Evolutionary conservation across 768 basidiomycete genomes (phyloP).

Genomic region (Cantharellus cinnabarinus): DNA sequence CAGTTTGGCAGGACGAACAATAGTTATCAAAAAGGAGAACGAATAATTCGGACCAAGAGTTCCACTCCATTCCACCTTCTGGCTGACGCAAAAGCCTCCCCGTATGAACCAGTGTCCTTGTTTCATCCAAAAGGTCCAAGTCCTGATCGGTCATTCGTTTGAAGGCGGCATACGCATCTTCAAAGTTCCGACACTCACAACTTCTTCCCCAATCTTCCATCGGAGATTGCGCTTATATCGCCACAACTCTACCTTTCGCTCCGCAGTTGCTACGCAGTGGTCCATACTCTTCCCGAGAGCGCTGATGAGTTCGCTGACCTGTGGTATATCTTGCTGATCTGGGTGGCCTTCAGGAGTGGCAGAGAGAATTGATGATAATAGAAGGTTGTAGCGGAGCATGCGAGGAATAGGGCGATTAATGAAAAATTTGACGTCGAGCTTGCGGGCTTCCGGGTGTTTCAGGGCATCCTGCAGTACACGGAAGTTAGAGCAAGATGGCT

Average conservation of each 20-base stretch:
- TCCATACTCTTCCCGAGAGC: conserved; percentile 72
- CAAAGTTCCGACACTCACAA: conserved; percentile 22
- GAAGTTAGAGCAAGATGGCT: conserved; percentile 13
- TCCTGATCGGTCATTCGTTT: conserved; percentile 25
- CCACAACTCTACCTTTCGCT: conserved; percentile 82
- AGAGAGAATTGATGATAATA: conserved; percentile 63
- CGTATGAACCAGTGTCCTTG: conserved; percentile 64
- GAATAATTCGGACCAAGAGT: conserved; percentile 75
- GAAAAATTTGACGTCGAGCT: conserved; percentile 83
- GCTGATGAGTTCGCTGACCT: conserved; percentile 74
- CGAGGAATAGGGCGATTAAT: conserved; percentile 84
- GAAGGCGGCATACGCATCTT: too few relatives aligned
- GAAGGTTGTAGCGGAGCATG: conserved; percentile 67
- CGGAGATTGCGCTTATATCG: conserved; percentile 57
- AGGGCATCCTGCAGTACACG: conserved; percentile 1
- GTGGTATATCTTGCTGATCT: conserved; percentile 65
- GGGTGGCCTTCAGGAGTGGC: conserved; percentile 54
- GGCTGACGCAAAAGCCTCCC: conserved; percentile 73
- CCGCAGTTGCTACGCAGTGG: conserved; percentile 65
- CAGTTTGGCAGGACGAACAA: conserved; percentile 26
- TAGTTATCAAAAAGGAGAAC: conserved; percentile 93
- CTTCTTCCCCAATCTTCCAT: conserved; percentile 58
- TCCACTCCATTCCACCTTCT: conserved; percentile 74
- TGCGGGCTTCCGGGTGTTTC: conserved; percentile 56
- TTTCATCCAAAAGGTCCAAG: conserved; percentile 73